A percentile compares a stretch with the other conserved stretches of the same genome.
These are phyloP conservation scores for Pseudofabraea citricarpa DNA, from an alignment of 2,329 filamentous ascomycete genomes.

Conservation along the genomic window DNA sequence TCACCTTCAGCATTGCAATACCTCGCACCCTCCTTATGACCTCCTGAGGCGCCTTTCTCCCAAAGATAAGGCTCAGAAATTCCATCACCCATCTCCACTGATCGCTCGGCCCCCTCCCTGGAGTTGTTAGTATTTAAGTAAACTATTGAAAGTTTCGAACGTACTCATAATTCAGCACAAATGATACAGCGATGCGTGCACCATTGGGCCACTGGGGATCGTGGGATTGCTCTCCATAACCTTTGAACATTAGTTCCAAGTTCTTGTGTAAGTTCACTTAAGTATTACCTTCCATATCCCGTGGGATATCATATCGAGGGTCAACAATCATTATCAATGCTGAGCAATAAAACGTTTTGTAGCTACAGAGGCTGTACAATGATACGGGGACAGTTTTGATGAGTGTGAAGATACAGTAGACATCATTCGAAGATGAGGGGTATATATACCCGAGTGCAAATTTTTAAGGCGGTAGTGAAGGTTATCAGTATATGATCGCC, in stretches of 20 bases:
- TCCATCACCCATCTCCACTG: slow-evolving; percentile 13
- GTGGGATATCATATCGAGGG: slow-evolving; percentile 15
- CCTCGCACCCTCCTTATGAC: slow-evolving; percentile 8
- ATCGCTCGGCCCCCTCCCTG: slow-evolving; percentile 16
- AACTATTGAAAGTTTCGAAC: not conserved
- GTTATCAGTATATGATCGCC: too few relatives aligned
- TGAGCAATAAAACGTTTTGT: too few relatives aligned
- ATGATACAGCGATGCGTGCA: slow-evolving; percentile 24
- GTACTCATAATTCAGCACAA: slow-evolving; percentile 18
- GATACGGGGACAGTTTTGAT: too few relatives aligned
- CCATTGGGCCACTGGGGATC: slow-evolving; percentile 27
- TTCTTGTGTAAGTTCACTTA: not conserved
- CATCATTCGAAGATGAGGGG: too few relatives aligned
- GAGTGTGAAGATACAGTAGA: too few relatives aligned
- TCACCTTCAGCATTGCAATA: slow-evolving; percentile 21
- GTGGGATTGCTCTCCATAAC: slow-evolving; percentile 17
- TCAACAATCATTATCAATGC: slow-evolving; percentile 5
- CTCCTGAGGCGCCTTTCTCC: slow-evolving; percentile 26
- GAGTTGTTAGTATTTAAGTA: not conserved
- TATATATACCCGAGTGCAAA: too few relatives aligned
- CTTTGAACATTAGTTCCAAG: slow-evolving; percentile 2
- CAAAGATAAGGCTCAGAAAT: slow-evolving; percentile 30
- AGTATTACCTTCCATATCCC: slow-evolving; percentile 14
- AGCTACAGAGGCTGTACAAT: too few relatives aligned
- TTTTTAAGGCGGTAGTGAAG: too few relatives aligned